Base-by-base conservation (phyloP, 352 stramenopile species). In the Phytophthora quininea region DNA sequence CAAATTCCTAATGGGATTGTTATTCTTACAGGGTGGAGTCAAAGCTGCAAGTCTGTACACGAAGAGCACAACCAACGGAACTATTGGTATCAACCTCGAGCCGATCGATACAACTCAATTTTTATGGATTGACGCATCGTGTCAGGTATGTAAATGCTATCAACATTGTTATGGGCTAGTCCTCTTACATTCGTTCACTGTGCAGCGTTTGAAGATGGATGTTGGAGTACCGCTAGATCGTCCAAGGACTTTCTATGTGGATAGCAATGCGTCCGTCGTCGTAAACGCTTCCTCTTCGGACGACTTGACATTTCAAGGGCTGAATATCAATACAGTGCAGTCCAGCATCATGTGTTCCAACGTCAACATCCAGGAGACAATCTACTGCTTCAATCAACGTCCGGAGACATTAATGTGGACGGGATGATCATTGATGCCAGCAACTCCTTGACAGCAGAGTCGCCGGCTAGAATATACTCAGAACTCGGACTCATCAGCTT, bases 71-170 rank as follows among this genome's bases (percentile, higher is more conserved):
- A 60, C 54, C 11, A 77, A 76, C 29, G 49, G 43, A 4, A 74
- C 63, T 2, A 19, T 88, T 14, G 67, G 31, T 10, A 54, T 87
- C 47, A 54, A 59, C 11, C 42, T 72, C 3, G 49, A 62, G n/a
- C 74, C 85, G 3, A 57, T 79, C 15, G 67, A 72, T 43, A 60
- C 69, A 40, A 84, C 73, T 27, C 78, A 61, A 5, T 90, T 93
- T 38, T 48, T 92, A 29, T 90, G 86, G 82, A 53, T 93, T 3
- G 86, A 91, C 19, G 78, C 70, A 1, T 91, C 83, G 2, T 93
- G 83, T 24, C 86, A 93, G 74, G 84, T 90, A 53, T 38, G 58
- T 53, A 31, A 6, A 8, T 31, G 3, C 15, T 10, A 4, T 24
- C 15, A 8, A 7, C 31, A 27, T 27, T 32, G 15, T 15, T 3